A percentile compares a stretch with the other conserved stretches of the same genome.
These are phyloP conservation scores for Talaromyces thailandensis DNA, from an alignment of 495 filamentous ascomycete genomes.

Conservation along the genomic window DNA sequence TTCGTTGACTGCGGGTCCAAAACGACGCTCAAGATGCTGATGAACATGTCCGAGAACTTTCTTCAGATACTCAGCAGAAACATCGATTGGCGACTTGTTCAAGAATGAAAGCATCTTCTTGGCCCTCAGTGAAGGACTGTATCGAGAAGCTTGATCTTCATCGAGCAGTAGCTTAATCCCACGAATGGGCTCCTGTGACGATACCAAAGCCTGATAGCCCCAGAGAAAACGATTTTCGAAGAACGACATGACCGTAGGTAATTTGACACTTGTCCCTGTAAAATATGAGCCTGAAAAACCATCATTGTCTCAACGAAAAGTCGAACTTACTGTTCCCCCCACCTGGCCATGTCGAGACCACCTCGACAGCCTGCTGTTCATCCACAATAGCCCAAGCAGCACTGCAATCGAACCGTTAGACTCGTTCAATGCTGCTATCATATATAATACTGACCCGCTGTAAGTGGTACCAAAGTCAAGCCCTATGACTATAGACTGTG, in stretches of 20 bases:
- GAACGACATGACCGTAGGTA: conserved; percentile 39
- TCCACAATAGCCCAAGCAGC: conserved; percentile 17
- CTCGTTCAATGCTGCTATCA: background rate
- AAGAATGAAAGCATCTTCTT: conserved; percentile 11
- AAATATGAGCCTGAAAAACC: too few species aligned
- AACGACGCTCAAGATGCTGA: conserved; percentile 17
- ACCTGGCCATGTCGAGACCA: conserved; percentile 28
- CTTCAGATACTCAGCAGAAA: conserved; percentile 32
- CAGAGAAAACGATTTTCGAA: conserved; percentile 19
- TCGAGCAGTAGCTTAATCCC: conserved; percentile 34
- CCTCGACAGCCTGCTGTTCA: conserved; percentile 16
- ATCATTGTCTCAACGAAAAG: background rate
- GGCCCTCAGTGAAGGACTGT: conserved; percentile 11
- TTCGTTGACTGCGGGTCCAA: conserved; percentile 12
- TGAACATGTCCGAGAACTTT: conserved; percentile 29
- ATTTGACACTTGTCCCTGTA: conserved; percentile 32
- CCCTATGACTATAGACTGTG: conserved; percentile 20
- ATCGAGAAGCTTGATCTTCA: conserved; percentile 11
- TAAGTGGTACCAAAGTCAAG: conserved; percentile 44
- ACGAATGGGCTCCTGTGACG: conserved; percentile 12
- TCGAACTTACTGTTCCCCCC: conserved; percentile 16
- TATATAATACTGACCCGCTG: conserved; percentile 16
- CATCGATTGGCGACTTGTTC: conserved; percentile 21
- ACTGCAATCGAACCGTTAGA: conserved; percentile 16
- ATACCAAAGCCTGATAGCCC: conserved; percentile 28